Percentiles rank a stretch among this genome's conserved stretches.
Evolutionary conservation across 352 stramenopile species (phyloP).

Genomic region (Chloridella minuta): DNA sequence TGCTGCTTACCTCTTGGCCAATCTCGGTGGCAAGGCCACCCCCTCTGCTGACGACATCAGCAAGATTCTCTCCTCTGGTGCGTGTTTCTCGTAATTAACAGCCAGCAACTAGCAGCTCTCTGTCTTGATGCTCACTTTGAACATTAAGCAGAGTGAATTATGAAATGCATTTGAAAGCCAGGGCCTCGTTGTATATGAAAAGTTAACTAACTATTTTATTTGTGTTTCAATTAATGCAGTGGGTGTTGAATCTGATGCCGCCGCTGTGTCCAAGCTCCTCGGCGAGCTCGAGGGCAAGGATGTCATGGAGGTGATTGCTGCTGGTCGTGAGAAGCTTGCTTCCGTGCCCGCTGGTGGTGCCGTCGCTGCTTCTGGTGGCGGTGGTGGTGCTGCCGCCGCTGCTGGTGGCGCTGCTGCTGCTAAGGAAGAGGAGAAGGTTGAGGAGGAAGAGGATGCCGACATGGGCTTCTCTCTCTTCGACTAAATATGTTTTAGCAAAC

Average conservation of each 20-base stretch:
- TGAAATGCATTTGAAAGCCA: too few species aligned
- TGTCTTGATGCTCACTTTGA: background rate
- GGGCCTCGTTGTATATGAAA: too few species aligned
- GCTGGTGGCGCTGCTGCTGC: conserved; percentile 22
- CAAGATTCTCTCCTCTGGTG: background rate
- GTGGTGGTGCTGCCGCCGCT: conserved; percentile 19
- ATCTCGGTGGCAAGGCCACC: background rate
- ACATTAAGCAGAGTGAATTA: too few species aligned
- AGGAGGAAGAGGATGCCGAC: background rate
- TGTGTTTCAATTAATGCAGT: conserved; percentile 50
- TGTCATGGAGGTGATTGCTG: conserved; percentile 30
- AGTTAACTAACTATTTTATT: conserved; percentile 34
- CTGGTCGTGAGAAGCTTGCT: conserved; percentile 33
- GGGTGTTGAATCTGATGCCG: conserved; percentile 45
- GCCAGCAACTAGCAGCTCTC: background rate
- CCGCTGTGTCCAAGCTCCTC: conserved; percentile 27
- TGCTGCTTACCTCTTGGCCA: too few species aligned
- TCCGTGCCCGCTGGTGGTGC: conserved; percentile 34
- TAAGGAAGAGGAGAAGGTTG: conserved; percentile 17
- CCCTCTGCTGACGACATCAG: background rate
- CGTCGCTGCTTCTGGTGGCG: conserved; percentile 18
- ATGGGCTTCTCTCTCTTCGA: background rate
- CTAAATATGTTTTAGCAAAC: too few species aligned
- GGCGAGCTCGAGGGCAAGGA: conserved; percentile 32
- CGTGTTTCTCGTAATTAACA: background rate